phyloP scores from a whole-genome alignment of 75 land plant genomes.

The Gnetum montanum region DNA sequence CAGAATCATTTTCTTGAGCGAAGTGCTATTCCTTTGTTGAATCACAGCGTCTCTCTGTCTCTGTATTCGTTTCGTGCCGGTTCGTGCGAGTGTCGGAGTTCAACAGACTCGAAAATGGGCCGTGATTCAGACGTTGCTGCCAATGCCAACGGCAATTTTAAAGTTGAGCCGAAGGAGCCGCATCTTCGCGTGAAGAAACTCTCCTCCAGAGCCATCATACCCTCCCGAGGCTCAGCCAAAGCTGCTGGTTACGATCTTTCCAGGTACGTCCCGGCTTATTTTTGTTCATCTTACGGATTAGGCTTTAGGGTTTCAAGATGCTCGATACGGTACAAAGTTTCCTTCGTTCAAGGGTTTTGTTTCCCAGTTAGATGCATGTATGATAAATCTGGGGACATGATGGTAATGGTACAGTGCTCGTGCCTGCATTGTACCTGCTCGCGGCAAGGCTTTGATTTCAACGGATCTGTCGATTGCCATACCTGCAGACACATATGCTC shows the following conservation, averaged over 20 bases:
- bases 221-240: conserved; percentile 62
- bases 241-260: conserved; percentile 95
- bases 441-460: conserved; percentile 77
- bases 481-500: conserved; percentile 86
- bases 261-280: conserved; percentile 30
- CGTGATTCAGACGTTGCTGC: too few species aligned
- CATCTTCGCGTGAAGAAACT: conserved; percentile 70
- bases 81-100: too few species aligned
- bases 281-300: not conserved
- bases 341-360: too few species aligned
- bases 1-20: too few species aligned
- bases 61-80: too few species aligned
- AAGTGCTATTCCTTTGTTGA: too few species aligned
- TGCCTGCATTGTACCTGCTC: conserved; percentile 58
- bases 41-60: too few species aligned
- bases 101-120: too few species aligned
- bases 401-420: conserved; percentile 62
- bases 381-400: too few species aligned
- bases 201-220: conserved; percentile 57
- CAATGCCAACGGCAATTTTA: too few species aligned
- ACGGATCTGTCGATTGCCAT: conserved; percentile 90
- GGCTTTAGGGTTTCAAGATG: not conserved
- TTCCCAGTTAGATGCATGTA: too few species aligned
- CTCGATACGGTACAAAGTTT: not conserved
- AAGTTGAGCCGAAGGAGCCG: too few species aligned